phyloP scores from a whole-genome alignment of 1,284 basidiomycete species.

The Microbotryomycetes sp. region DNA sequence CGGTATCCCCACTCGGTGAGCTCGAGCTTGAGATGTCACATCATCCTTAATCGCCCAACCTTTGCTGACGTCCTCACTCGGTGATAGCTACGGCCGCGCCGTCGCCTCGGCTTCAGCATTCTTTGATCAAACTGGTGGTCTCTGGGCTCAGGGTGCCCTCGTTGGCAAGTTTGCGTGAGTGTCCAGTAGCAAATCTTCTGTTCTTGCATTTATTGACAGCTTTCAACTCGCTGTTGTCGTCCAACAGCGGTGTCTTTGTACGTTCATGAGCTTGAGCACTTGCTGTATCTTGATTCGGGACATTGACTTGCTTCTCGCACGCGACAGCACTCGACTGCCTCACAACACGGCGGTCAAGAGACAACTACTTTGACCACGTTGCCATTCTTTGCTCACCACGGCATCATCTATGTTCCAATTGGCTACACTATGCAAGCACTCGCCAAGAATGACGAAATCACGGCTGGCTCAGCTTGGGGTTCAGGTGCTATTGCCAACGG shows the following conservation, averaged over 20 bases:
- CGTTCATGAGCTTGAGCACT: constrained; percentile 4
- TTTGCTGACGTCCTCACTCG: constrained; percentile 43
- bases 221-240: no score
- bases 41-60: no score
- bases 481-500: constrained; percentile 61
- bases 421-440: constrained; percentile 56
- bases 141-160: constrained; percentile 65
- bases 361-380: constrained; percentile 58
- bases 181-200: constrained; percentile 49
- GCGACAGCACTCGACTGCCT: neutral
- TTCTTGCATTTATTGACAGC: constrained; percentile 34
- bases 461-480: constrained; percentile 45
- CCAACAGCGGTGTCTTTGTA: constrained; percentile 10
- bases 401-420: constrained; percentile 49
- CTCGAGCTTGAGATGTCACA: no score
- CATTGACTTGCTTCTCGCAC: neutral
- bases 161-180: constrained; percentile 69
- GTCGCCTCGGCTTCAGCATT: constrained; percentile 48
- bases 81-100: constrained; percentile 48
- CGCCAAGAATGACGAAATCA: constrained; percentile 58
- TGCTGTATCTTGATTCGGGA: constrained; percentile 13
- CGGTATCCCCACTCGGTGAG: constrained; percentile 66
- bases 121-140: constrained; percentile 65
- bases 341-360: constrained; percentile 46
- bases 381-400: constrained; percentile 73